A percentile compares a stretch with the other conserved stretches of the same genome.
Conservation (phyloP, 2,329 filamentous ascomycete species). For the Colletotrichum tropicale region DNA sequence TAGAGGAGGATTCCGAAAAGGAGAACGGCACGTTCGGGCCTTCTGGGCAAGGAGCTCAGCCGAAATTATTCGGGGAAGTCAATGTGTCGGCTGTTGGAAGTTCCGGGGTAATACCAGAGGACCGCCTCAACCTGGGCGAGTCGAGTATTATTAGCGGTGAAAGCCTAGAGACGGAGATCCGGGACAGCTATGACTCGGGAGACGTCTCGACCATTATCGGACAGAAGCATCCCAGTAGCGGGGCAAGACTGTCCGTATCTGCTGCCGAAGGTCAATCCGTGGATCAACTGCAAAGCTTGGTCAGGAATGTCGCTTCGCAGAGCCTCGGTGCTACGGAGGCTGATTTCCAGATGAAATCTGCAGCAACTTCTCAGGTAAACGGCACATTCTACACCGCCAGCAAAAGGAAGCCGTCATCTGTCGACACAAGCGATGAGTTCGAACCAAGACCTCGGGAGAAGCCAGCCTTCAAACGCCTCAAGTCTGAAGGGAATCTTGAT, state of each 20-base stretch:
- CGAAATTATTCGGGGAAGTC: slow-evolving; percentile 60
- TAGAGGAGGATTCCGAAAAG: slow-evolving; percentile 76
- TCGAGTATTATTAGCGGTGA: slow-evolving; percentile 29
- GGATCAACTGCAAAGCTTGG: slow-evolving; percentile 55
- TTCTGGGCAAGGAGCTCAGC: slow-evolving; percentile 29
- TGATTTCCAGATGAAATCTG: slow-evolving; percentile 25
- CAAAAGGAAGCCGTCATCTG: slow-evolving; percentile 57
- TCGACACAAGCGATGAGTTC: slow-evolving; percentile 57
- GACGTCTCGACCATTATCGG: slow-evolving; percentile 25
- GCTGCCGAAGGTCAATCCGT: slow-evolving; percentile 43
- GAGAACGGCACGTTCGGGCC: slow-evolving; percentile 76
- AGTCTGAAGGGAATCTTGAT: slow-evolving; percentile 51
- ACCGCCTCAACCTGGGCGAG: slow-evolving; percentile 52
- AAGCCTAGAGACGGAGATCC: slow-evolving; percentile 45
- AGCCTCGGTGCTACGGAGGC: slow-evolving; percentile 57
- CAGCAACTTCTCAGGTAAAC: slow-evolving; percentile 20
- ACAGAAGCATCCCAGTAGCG: slow-evolving; percentile 1
- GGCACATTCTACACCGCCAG: slow-evolving; percentile 50
- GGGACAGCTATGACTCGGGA: slow-evolving; percentile 53
- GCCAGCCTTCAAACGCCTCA: slow-evolving; percentile 60
- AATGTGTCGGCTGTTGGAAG: slow-evolving; percentile 57
- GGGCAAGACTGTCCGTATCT: slow-evolving; percentile 24
- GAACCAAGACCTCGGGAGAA: slow-evolving; percentile 38
- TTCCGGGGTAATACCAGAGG: slow-evolving; percentile 53
- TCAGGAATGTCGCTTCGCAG: slow-evolving; percentile 58